These are phyloP conservation scores for Arctostaphylos glauca DNA, from an alignment of 148 eudicot species.

Conservation along the genomic window DNA sequence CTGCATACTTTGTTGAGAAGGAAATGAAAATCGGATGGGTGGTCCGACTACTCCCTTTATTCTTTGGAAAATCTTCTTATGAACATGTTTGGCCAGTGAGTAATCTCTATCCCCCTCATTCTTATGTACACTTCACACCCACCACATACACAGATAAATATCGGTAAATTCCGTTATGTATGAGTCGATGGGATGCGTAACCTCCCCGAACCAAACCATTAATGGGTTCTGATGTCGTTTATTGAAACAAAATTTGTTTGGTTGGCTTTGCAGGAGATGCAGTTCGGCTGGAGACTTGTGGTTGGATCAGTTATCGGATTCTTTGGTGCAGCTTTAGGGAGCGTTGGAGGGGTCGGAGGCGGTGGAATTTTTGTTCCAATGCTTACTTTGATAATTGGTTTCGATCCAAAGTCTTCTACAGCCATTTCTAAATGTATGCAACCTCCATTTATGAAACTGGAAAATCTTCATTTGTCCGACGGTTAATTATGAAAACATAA, in stretches of 20 bases:
- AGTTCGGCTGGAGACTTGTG: conserved; percentile 50
- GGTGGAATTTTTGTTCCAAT: conserved; percentile 67
- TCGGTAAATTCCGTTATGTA: too few species aligned
- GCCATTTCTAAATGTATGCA: conserved; percentile 64
- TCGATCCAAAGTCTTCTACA: conserved; percentile 62
- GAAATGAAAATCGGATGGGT: conserved; percentile 25
- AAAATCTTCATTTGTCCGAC: not conserved
- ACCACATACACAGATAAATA: too few species aligned
- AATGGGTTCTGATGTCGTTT: not conserved
- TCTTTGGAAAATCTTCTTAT: conserved; percentile 46
- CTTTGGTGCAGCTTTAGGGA: conserved; percentile 61
- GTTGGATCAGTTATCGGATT: conserved; percentile 52
- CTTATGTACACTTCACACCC: not conserved
- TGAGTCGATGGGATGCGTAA: too few species aligned
- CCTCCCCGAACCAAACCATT: too few species aligned
- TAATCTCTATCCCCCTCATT: not conserved
- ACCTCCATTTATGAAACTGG: not conserved
- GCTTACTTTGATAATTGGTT: conserved; percentile 59
- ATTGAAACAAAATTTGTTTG: not conserved
- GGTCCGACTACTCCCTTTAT: conserved; percentile 35
- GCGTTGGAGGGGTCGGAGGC: conserved; percentile 64
- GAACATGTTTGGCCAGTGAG: conserved; percentile 61
- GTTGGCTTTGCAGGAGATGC: conserved; percentile 39
- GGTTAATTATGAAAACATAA: not conserved
- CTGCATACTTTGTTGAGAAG: conserved; percentile 16